Percentiles rank a stretch among this genome's conserved stretches.
phyloP scores from a whole-genome alignment of 805 yeast genomes.

The Candida caryicola region DNA sequence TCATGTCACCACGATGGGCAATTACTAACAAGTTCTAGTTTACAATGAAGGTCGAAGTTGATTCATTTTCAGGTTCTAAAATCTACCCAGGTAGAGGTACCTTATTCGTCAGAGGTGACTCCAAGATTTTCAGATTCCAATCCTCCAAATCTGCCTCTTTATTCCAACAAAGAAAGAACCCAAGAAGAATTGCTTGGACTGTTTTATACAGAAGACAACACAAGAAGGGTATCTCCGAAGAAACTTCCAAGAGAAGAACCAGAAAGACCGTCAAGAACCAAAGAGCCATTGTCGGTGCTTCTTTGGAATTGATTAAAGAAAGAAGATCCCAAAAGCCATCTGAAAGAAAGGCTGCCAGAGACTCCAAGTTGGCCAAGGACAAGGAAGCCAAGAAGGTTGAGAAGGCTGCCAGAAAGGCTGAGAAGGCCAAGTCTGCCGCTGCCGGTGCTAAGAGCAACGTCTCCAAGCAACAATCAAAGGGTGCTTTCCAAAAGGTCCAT shows the following conservation, averaged over 20 bases:
- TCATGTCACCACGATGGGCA: too few species aligned
- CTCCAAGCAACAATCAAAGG: slow-evolving; percentile 96
- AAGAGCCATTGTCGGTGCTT: slow-evolving; percentile 99
- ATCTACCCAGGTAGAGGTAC: slow-evolving; percentile 99
- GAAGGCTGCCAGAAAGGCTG: slow-evolving; percentile 94
- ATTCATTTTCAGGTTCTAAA: slow-evolving; percentile 98
- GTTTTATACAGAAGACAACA: slow-evolving; percentile 99
- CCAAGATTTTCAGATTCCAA: slow-evolving; percentile 99
- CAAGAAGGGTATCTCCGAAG: slow-evolving; percentile 99
- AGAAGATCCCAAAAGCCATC: slow-evolving; percentile 95
- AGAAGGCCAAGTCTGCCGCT: slow-evolving; percentile 79
- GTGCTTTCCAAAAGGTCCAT: slow-evolving; percentile 95
- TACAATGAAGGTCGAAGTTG: slow-evolving; percentile 98
- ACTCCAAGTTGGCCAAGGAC: slow-evolving; percentile 77
- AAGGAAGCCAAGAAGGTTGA: slow-evolving; percentile 87
- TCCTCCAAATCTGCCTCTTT: slow-evolving; percentile 95
- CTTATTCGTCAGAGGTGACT: slow-evolving; percentile 98
- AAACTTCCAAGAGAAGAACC: slow-evolving; percentile 92
- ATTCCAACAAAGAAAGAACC: slow-evolving; percentile 99
- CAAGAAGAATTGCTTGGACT: slow-evolving; percentile 99
- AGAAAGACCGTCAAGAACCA: slow-evolving; percentile 98
- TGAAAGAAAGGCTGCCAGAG: slow-evolving; percentile 97
- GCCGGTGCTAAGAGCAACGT: slow-evolving; percentile 65
- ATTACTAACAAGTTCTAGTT: slow-evolving; percentile 32
- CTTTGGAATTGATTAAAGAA: slow-evolving; percentile 96